A percentile compares a stretch with the other conserved stretches of the same genome.
Evolutionary conservation across 768 basidiomycete genomes (phyloP).

Genomic region (Rhizopogon salebrosus): DNA sequence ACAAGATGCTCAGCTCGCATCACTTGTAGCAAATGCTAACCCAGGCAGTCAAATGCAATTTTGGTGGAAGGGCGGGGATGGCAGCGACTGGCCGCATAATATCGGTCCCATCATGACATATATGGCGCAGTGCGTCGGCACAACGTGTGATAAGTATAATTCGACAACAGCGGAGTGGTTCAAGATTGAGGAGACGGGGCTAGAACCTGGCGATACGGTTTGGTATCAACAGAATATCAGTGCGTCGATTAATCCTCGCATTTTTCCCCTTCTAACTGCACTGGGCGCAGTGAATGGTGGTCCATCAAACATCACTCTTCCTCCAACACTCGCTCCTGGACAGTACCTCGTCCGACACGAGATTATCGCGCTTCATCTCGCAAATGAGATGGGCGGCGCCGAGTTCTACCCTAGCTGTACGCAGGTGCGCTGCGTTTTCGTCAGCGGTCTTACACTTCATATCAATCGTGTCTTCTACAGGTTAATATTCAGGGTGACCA

Average conservation of each 20-base stretch:
- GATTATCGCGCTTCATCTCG: conserved; percentile 74
- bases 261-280: background rate
- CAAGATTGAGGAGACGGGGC: conserved; percentile 58
- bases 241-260: conserved; percentile 24
- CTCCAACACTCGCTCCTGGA: conserved; percentile 52
- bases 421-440: conserved; percentile 25
- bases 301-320: conserved; percentile 38
- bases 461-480: conserved; percentile 22
- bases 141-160: conserved; percentile 57
- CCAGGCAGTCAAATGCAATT: conserved; percentile 54
- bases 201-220: conserved; percentile 26
- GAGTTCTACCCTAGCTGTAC: conserved; percentile 80
- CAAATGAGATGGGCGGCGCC: conserved; percentile 49
- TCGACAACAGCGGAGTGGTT: conserved; percentile 61
- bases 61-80: conserved; percentile 48
- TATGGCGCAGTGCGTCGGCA: conserved; percentile 56
- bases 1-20: conserved; percentile 41
- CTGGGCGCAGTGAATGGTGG: conserved; percentile 32
- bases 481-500: conserved; percentile 50
- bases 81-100: conserved; percentile 46
- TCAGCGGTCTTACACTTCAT: background rate
- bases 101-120: conserved; percentile 73
- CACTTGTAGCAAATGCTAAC: conserved; percentile 48
- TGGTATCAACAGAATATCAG: conserved; percentile 56
- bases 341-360: conserved; percentile 77